Base-by-base conservation (phyloP, 1,139 yeast genomes). In the Saccharomyces hybrid region DNA sequence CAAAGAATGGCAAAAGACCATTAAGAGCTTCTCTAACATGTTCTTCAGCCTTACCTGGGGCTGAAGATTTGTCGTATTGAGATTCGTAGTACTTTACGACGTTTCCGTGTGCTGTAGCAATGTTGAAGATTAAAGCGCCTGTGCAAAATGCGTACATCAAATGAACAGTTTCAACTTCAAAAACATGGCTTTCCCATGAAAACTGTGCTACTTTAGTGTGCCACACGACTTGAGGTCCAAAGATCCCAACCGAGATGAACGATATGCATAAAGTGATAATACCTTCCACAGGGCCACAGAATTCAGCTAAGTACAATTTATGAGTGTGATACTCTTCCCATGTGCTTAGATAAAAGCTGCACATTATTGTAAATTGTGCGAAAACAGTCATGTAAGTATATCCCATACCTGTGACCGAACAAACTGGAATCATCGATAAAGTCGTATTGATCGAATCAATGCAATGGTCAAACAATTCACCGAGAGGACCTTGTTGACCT, bases 311-410 rank as follows among this genome's bases (percentile, higher is more conserved):
- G 69, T 78, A 91, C 58, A 91, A 75, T 34, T 85, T 85, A 62
- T 90, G 96, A 1, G 98, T 91, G 65, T 90, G 95, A 68, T 81
- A 91, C 67, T 90, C 97, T 72, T 91, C 98, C 98, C 98, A 91
- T 0, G 98, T 91, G 49, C 95, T 85, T 55, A 88, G 72, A 68
- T 90, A 91, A 68, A 91, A 91, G 71, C 91, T 91, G 61, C 85
- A 79, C 51, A 89, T 78, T 6, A 91, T 76, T 6, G 86, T 85
- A 70, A 89, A 87, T 68, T 89, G 96, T 11, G 88, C 72, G 52
- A 83, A 60, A 56, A 88, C 67, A 48, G 87, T 74, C 58, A 80
- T 65, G 73, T 83, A 79, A 5, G 86, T 81, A 64, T 81, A 84
- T 0, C 96, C 95, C 70, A 86, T 74, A 56, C 85, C 85, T 46